phyloP scores from a whole-genome alignment of 1,284 basidiomycete species.

The Gastroboletus turbinatus region DNA sequence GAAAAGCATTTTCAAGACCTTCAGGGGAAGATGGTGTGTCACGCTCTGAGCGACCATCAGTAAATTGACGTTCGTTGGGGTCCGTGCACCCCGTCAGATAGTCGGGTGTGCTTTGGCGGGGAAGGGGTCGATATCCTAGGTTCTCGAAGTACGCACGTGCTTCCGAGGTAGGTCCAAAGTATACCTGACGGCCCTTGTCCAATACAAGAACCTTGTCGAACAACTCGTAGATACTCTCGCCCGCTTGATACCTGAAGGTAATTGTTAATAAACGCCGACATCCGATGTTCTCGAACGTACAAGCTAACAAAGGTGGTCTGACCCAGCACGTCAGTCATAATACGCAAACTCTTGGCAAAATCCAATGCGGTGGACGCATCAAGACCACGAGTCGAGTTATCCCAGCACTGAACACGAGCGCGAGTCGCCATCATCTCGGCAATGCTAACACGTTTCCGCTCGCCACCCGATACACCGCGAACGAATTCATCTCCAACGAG shows the following conservation, averaged over 20 bases:
- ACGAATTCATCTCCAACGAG: conserved; percentile 85
- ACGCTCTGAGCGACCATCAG: conserved; percentile 59
- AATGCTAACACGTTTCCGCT: conserved; percentile 85
- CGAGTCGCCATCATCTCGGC: conserved; percentile 83
- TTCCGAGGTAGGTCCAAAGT: conserved; percentile 70
- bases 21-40: conserved; percentile 77
- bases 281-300: conserved; percentile 40
- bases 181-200: conserved; percentile 82
- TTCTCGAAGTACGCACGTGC: conserved; percentile 79
- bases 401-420: conserved; percentile 78
- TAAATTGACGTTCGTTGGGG: conserved; percentile 83
- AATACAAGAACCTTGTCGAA: conserved; percentile 83
- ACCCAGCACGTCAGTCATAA: conserved; percentile 76
- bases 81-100: conserved; percentile 84
- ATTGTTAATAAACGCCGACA: conserved; percentile 16
- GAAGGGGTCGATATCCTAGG: conserved; percentile 73
- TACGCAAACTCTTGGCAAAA: conserved; percentile 70
- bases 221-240: conserved; percentile 73
- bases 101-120: conserved; percentile 76
- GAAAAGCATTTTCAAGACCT: conserved; percentile 70
- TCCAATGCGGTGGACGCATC: conserved; percentile 86
- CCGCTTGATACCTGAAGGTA: conserved; percentile 71
- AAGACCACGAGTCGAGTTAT: conserved; percentile 83
- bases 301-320: conserved; percentile 79
- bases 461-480: conserved; percentile 85